These are phyloP conservation scores for Thyridium curvatum DNA, from an alignment of 2,329 filamentous ascomycete genomes.

Conservation along the genomic window DNA sequence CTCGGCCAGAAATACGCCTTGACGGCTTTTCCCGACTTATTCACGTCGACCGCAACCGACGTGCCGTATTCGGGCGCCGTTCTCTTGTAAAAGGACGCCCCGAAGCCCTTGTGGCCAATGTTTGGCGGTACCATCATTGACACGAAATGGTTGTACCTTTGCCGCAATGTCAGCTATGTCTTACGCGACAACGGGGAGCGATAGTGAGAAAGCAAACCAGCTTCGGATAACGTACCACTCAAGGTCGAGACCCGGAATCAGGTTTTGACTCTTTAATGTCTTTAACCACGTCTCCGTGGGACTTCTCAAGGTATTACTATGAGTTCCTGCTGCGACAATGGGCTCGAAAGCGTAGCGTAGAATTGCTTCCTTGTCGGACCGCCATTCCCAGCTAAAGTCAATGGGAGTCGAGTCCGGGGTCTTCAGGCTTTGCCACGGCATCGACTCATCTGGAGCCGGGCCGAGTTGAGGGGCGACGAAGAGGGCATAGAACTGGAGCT, in stretches of 20 bases:
- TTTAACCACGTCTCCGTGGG: conserved; percentile 12
- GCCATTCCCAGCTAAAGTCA: conserved; percentile 17
- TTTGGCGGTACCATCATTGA: conserved; percentile 7
- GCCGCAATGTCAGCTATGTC: too few relatives aligned
- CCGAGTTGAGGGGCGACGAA: conserved; percentile 14
- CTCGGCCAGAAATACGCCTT: conserved; percentile 16
- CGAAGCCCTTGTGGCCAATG: conserved; percentile 6
- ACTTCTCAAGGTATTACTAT: conserved; percentile 12
- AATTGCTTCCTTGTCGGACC: conserved; percentile 10
- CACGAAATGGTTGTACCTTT: conserved; percentile 13
- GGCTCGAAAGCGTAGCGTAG: conserved; percentile 16
- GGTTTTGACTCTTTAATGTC: conserved; percentile 9
- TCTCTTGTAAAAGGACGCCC: conserved; percentile 12
- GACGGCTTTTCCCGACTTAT: conserved; percentile 13
- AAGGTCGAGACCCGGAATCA: conserved; percentile 14
- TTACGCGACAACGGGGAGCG: too few relatives aligned
- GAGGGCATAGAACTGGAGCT: conserved; percentile 16
- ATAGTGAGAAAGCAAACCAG: too few relatives aligned
- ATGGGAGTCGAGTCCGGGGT: conserved; percentile 16
- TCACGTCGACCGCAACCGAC: conserved; percentile 15
- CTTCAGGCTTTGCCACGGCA: conserved; percentile 13
- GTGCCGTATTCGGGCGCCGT: conserved; percentile 15
- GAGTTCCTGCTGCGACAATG: conserved; percentile 14
- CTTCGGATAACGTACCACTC: too few relatives aligned
- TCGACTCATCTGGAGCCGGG: conserved; percentile 13